Base-by-base conservation (phyloP, 305 asterid genomes). In the Salvia sclarea region DNA sequence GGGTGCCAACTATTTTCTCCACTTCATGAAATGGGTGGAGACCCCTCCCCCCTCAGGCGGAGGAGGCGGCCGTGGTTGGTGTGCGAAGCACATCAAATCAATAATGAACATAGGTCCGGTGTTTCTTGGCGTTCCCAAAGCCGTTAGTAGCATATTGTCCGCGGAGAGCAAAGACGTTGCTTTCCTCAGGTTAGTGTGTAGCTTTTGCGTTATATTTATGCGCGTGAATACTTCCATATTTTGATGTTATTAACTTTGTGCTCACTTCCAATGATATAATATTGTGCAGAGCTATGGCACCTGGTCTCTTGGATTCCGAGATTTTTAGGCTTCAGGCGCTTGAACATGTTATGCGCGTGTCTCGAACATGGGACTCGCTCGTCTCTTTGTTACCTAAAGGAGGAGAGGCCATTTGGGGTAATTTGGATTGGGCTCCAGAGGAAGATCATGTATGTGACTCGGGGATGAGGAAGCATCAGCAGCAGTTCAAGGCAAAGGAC, bases 1-100 rank as follows among this genome's bases (percentile, higher is more conserved):
- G 98, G 99, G 98, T 16, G 93, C 73, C 2, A 81, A 83, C 66
- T 94, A 94, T 77, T 91, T 94, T 59, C 95, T 91, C 22, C 97
- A 94, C 66, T 91, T 91, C 83, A 79, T 94, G 69, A 89, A 89
- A 76, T 94, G 99, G 99, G 98, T 91, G 2, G 98, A 94, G 77
- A 78, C 89, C 1, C 92, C 89, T 41, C 74, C 81, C 0, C 98
- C 96, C 0, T 77, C 83, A 84, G 99, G 97, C 44, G 96, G 97
- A 1, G 98, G 96, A 0, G 96, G 98, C 1, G 96, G 91, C 44
- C 75, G 86, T 0, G 84, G 75, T 44, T 91, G 98, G 98, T 89
- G 97, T 37, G 83, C 85, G 50, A 87, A 86, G 75, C 89, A 91
- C 83, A 83, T 91, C 28, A 94, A 91, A 77, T 79, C 96, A 1